Conservation (phyloP, 2,329 filamentous ascomycete species). For the Periconia sp. region DNA sequence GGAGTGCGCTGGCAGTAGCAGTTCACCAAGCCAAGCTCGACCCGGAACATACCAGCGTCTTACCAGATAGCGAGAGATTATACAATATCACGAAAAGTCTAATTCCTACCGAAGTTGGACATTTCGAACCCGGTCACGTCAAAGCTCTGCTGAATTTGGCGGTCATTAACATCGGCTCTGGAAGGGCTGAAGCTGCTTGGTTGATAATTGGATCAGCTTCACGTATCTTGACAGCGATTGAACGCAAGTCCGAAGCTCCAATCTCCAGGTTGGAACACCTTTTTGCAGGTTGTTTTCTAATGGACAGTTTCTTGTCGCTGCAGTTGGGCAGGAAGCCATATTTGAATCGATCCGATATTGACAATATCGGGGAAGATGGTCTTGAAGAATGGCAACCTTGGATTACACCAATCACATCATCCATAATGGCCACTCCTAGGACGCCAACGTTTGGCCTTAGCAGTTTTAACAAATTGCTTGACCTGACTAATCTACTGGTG, state of each 20-base stretch:
- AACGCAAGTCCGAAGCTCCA: constrained; percentile 32
- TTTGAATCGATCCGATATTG: constrained; percentile 52
- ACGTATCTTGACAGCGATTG: constrained; percentile 52
- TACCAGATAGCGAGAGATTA: constrained; percentile 18
- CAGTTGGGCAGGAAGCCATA: constrained; percentile 55
- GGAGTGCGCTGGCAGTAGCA: constrained; percentile 48
- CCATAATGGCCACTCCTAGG: constrained; percentile 17
- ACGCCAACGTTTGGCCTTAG: constrained; percentile 50
- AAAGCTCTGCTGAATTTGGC: constrained; percentile 54
- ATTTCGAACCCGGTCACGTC: constrained; percentile 44
- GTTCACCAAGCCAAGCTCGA: constrained; percentile 24
- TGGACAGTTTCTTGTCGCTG: constrained; percentile 62
- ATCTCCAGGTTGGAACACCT: constrained; percentile 43
- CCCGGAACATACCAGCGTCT: constrained; percentile 2
- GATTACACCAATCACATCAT: constrained; percentile 54
- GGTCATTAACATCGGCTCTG: constrained; percentile 63
- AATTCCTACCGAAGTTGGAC: constrained; percentile 32
- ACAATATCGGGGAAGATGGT: constrained; percentile 64
- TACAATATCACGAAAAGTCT: constrained; percentile 32
- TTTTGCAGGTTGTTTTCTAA: constrained; percentile 61
- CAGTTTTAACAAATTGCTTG: constrained; percentile 55
- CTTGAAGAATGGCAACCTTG: constrained; percentile 74
- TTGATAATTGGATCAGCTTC: constrained; percentile 66
- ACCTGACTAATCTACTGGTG: constrained; percentile 28
- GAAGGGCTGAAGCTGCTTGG: constrained; percentile 62